These are phyloP conservation scores for Circinella minor DNA, from an alignment of 371 early-diverging fungal species.

Conservation along the genomic window DNA sequence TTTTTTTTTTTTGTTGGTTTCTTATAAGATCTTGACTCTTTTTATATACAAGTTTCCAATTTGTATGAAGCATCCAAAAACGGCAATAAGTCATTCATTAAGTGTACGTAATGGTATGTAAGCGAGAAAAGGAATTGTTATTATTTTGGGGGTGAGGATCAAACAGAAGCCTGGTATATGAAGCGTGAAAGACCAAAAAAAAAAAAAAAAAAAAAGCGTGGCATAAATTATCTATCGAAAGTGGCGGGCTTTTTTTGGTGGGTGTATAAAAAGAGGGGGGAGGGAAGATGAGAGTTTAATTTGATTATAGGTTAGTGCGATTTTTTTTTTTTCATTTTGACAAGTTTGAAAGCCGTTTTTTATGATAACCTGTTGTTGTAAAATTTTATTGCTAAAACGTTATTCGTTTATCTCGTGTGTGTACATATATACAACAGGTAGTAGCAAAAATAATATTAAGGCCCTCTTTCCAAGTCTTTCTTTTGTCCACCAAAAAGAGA, in stretches of 20 bases:
- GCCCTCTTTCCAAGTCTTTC: not conserved
- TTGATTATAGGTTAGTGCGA: too few relatives aligned
- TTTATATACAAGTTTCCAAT: not conserved
- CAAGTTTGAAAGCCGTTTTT: conserved; percentile 8
- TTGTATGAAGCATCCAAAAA: not conserved
- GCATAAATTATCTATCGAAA: too few relatives aligned
- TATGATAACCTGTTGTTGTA: not conserved
- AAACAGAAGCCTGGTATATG: not conserved
- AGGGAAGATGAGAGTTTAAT: too few relatives aligned
- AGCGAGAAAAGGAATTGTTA: not conserved
- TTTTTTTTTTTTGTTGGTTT: not conserved
- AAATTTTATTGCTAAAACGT: not conserved
- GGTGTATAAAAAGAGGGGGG: too few relatives aligned
- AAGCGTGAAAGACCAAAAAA: not conserved
- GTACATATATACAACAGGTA: not conserved
- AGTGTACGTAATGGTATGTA: conserved; percentile 6
- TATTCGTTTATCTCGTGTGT: conserved; percentile 2
- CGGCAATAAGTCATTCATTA: conserved; percentile 1
- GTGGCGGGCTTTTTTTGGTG: too few relatives aligned
- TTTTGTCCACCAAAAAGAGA: not conserved
- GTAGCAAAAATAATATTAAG: too few relatives aligned
- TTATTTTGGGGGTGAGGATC: not conserved
- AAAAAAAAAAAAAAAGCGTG: not conserved
- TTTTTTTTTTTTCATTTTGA: not conserved
- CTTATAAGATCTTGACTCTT: not conserved